These are phyloP conservation scores for Aspergillus niger DNA, from an alignment of 2,329 filamentous ascomycete genomes.

Conservation along the genomic window DNA sequence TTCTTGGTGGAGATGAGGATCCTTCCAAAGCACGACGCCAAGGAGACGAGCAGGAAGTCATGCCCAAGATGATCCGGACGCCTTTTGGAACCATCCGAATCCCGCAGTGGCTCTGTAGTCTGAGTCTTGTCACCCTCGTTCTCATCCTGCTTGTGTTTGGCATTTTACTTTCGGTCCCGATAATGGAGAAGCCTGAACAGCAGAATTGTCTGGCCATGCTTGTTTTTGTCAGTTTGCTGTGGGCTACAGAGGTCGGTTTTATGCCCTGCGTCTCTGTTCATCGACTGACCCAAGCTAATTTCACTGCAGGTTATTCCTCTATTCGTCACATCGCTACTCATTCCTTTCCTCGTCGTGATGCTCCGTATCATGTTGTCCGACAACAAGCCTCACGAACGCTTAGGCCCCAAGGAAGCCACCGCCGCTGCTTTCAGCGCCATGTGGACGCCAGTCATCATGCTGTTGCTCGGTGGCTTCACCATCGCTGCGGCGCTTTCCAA, in stretches of 20 bases:
- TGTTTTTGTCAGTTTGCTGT: constrained; percentile 88
- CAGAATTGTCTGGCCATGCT: constrained; percentile 95
- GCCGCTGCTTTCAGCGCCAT: constrained; percentile 87
- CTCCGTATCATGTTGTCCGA: constrained; percentile 82
- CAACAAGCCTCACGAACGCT: constrained; percentile 66
- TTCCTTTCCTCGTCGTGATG: constrained; percentile 89
- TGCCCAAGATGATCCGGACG: constrained; percentile 71
- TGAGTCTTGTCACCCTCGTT: constrained; percentile 76
- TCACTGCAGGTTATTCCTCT: constrained; percentile 77
- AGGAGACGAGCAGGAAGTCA: constrained; percentile 73
- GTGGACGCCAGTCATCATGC: constrained; percentile 99
- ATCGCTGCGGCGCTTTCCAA: constrained; percentile 94
- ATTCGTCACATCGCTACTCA: constrained; percentile 91
- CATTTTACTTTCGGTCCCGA: constrained; percentile 71
- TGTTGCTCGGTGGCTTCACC: constrained; percentile 92
- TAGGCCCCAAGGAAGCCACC: constrained; percentile 79
- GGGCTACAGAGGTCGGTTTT: constrained; percentile 84
- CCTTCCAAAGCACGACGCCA: constrained; percentile 71
- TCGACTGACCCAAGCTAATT: too few relatives aligned
- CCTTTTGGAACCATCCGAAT: constrained; percentile 75
- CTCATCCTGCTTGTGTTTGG: constrained; percentile 72
- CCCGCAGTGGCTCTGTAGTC: constrained; percentile 80
- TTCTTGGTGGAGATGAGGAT: constrained; percentile 75
- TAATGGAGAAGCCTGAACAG: constrained; percentile 85
- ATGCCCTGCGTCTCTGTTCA: background rate